These are phyloP conservation scores for Hibiscus tridactylites DNA, from an alignment of 345 rosid species.

Conservation along the genomic window DNA sequence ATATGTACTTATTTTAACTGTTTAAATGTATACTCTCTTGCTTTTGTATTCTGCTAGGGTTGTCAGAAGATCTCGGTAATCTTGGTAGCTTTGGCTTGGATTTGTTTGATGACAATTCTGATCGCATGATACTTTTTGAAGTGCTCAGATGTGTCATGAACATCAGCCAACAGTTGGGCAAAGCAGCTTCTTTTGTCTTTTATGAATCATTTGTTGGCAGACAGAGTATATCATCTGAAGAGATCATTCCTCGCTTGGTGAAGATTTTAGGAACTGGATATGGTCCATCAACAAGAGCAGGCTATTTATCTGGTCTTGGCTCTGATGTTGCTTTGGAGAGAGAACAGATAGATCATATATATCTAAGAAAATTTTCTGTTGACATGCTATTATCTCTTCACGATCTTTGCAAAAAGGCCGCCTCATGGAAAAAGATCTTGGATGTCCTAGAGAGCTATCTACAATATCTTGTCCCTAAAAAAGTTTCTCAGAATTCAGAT, in stretches of 20 bases:
- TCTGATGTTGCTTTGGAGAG: slow-evolving; percentile 61
- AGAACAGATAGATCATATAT: slow-evolving; percentile 57
- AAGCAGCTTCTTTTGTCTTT: slow-evolving; percentile 61
- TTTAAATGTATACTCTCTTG: slow-evolving; percentile 1
- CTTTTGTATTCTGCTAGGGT: slow-evolving; percentile 32
- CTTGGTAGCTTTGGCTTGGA: slow-evolving; percentile 34
- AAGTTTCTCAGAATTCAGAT: slow-evolving; percentile 36
- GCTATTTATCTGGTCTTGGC: slow-evolving; percentile 37
- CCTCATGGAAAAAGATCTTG: slow-evolving; percentile 67
- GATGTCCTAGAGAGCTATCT: slow-evolving; percentile 55
- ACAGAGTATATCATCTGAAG: slow-evolving; percentile 56
- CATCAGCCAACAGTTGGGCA: slow-evolving; percentile 75
- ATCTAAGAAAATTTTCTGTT: slow-evolving; percentile 66
- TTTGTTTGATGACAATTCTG: slow-evolving; percentile 31
- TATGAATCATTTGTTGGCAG: slow-evolving; percentile 63
- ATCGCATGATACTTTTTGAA: slow-evolving; percentile 55
- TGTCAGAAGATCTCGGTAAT: slow-evolving; percentile 42
- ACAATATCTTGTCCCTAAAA: slow-evolving; percentile 68
- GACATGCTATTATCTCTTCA: slow-evolving; percentile 65
- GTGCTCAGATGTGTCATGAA: slow-evolving; percentile 49
- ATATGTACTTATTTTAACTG: background rate
- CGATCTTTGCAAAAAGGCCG: slow-evolving; percentile 51
- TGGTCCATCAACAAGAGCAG: slow-evolving; percentile 35
- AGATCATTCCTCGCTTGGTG: slow-evolving; percentile 58
- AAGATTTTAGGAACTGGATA: slow-evolving; percentile 81